Percentiles rank a stretch among this genome's conserved stretches.
Conservation (phyloP, 2,329 filamentous ascomycete species). For the Cladosporium sphaerospermum region DNA sequence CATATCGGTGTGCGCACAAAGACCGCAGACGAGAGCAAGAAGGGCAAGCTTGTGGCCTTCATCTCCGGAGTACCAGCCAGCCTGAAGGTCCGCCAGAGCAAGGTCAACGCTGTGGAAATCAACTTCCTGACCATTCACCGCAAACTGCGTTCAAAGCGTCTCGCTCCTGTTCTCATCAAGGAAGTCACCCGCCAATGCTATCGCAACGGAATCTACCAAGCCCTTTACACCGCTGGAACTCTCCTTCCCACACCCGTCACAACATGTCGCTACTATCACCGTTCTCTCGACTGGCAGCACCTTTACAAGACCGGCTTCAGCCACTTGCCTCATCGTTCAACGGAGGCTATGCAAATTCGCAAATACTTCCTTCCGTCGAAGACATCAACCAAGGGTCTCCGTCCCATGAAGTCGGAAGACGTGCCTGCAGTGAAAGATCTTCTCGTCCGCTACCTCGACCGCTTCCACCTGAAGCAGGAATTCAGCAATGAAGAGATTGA, state of each 20-base stretch:
- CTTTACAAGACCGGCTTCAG: constrained; percentile 93
- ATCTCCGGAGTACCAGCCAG: constrained; percentile 88
- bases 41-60: constrained; percentile 84
- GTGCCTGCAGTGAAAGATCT: constrained; percentile 68
- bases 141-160: constrained; percentile 87
- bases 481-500: constrained; percentile 75
- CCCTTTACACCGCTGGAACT: constrained; percentile 89
- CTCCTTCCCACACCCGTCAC: constrained; percentile 87
- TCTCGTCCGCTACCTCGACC: constrained; percentile 67
- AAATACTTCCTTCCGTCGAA: constrained; percentile 76
- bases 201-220: constrained; percentile 79
- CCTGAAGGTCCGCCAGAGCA: constrained; percentile 70
- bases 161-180: constrained; percentile 92
- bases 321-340: constrained; percentile 74
- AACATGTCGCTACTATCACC: constrained; percentile 92
- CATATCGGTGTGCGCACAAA: constrained; percentile 83
- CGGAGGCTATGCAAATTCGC: constrained; percentile 75
- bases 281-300: constrained; percentile 91
- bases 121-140: constrained; percentile 99
- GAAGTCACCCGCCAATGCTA: constrained; percentile 94
- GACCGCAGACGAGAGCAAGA: constrained; percentile 47
- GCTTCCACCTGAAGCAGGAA: constrained; percentile 77
- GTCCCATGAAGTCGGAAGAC: constrained; percentile 74
- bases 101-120: constrained; percentile 78
- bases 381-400: constrained; percentile 67